Percentiles rank a stretch among this genome's conserved stretches.
Evolutionary conservation across 345 rosid genomes (phyloP).

Genomic region (Brassica carinata): DNA sequence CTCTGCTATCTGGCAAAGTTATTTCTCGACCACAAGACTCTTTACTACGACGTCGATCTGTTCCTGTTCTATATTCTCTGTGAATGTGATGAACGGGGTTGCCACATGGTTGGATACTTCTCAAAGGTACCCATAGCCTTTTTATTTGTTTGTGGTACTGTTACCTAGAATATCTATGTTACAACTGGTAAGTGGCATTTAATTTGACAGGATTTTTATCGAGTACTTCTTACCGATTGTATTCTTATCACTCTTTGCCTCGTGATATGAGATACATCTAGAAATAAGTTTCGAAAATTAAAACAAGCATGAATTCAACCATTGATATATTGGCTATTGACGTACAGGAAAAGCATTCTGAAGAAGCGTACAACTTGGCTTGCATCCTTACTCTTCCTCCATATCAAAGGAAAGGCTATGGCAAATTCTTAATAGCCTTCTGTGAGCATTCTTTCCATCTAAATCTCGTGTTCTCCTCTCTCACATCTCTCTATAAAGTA

Average conservation of each 20-base stretch:
- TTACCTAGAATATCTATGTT: constrained; percentile 9
- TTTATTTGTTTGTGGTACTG: constrained; percentile 1
- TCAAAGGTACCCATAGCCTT: constrained; percentile 67
- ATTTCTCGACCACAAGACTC: constrained; percentile 99
- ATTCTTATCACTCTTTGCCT: background rate
- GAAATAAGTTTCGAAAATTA: background rate
- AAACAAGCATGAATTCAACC: background rate
- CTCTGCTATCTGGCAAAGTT: constrained; percentile 96
- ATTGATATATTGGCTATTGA: background rate
- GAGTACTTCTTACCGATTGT: background rate
- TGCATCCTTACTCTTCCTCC: constrained; percentile 99
- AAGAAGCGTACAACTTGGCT: constrained; percentile 96
- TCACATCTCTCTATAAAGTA: background rate
- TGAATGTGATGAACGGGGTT: constrained; percentile 99
- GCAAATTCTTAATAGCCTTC: constrained; percentile 95
- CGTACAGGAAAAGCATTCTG: constrained; percentile 94
- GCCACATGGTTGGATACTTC: constrained; percentile 99
- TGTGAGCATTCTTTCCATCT: constrained; percentile 54
- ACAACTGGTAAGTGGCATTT: background rate
- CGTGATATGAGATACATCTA: background rate
- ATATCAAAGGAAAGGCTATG: constrained; percentile 99
- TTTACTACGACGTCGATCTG: constrained; percentile 95
- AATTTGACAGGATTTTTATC: background rate
- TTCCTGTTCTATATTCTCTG: constrained; percentile 91
- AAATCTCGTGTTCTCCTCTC: background rate